These are phyloP conservation scores for Picea abies DNA, from an alignment of 83 land plant genomes.

Conservation along the genomic window DNA sequence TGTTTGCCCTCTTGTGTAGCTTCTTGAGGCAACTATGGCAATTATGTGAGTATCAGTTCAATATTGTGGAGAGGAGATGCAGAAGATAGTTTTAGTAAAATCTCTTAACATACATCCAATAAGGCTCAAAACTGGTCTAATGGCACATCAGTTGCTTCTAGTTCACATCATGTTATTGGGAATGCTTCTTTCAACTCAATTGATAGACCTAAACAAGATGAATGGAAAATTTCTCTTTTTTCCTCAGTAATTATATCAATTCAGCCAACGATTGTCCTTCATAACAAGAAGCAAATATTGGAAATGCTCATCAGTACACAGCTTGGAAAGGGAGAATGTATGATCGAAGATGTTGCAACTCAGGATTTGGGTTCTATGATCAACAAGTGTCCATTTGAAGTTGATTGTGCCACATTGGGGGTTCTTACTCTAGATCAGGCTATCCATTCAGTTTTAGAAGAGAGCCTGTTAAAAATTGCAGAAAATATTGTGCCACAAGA, in stretches of 20 bases:
- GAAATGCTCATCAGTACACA: constrained; percentile 25
- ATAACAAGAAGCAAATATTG: constrained; percentile 26
- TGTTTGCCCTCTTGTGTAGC: constrained; percentile 8
- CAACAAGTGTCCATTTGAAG: constrained; percentile 41
- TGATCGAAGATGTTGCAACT: constrained; percentile 33
- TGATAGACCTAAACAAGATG: constrained; percentile 24
- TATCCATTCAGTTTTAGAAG: constrained; percentile 31
- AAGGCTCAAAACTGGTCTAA: background rate
- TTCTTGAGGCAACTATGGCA: constrained; percentile 39
- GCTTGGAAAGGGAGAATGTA: constrained; percentile 32
- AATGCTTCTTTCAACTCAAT: background rate
- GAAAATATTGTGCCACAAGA: background rate
- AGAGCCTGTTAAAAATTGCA: background rate
- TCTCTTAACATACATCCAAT: constrained; percentile 33
- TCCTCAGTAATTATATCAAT: constrained; percentile 50
- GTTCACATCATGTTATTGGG: background rate
- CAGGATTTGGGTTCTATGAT: constrained; percentile 73
- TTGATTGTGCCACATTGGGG: background rate
- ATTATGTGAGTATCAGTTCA: constrained; percentile 45
- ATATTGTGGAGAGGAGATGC: constrained; percentile 41
- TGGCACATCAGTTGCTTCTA: background rate
- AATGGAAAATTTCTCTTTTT: constrained; percentile 49
- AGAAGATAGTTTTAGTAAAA: constrained; percentile 37
- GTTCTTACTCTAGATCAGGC: constrained; percentile 43
- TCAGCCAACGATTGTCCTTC: constrained; percentile 43